These are phyloP conservation scores for Cymodocea nodosa DNA, from an alignment of 116 monocot genomes.

Conservation along the genomic window DNA sequence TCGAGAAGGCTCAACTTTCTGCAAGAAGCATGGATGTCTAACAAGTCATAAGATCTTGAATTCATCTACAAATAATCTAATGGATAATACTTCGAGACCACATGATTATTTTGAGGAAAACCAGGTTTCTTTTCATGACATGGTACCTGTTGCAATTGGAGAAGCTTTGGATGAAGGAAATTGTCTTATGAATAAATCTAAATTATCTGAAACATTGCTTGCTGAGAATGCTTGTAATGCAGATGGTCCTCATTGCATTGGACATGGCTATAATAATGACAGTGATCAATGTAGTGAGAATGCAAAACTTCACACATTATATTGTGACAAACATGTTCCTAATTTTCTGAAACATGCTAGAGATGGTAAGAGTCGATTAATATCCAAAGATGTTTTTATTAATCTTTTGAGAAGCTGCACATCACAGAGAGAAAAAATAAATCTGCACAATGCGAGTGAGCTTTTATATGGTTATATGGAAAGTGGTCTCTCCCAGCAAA, in stretches of 20 bases:
- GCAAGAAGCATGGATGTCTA: slow-evolving; percentile 72
- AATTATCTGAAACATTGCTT: slow-evolving; percentile 29
- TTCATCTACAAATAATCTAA: slow-evolving; percentile 9
- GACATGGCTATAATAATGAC: slow-evolving; percentile 24
- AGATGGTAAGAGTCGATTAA: slow-evolving; percentile 55
- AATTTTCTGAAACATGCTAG: slow-evolving; percentile 81
- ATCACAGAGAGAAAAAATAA: slow-evolving; percentile 57
- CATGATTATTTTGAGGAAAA: slow-evolving; percentile 15
- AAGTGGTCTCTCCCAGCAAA: slow-evolving; percentile 44
- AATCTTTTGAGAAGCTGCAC: slow-evolving; percentile 45
- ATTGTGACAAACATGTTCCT: slow-evolving; percentile 91
- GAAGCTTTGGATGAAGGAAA: slow-evolving; percentile 48
- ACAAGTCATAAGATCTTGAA: slow-evolving; percentile 5
- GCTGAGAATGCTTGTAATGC: slow-evolving; percentile 9
- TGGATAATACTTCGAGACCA: slow-evolving; percentile 18
- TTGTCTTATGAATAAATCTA: slow-evolving; percentile 39
- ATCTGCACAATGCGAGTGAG: slow-evolving; percentile 79
- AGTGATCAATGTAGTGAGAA: slow-evolving; percentile 42
- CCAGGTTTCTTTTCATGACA: slow-evolving; percentile 17
- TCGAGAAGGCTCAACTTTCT: slow-evolving; percentile 61
- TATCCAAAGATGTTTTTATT: slow-evolving; percentile 82
- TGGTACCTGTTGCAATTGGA: slow-evolving; percentile 19
- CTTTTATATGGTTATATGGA: slow-evolving; percentile 80
- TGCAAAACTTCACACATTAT: slow-evolving; percentile 55
- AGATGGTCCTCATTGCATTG: slow-evolving; percentile 51